Evolutionary conservation across 2,329 filamentous ascomycete genomes (phyloP).

Genomic region (Boeremia lycopersici): DNA sequence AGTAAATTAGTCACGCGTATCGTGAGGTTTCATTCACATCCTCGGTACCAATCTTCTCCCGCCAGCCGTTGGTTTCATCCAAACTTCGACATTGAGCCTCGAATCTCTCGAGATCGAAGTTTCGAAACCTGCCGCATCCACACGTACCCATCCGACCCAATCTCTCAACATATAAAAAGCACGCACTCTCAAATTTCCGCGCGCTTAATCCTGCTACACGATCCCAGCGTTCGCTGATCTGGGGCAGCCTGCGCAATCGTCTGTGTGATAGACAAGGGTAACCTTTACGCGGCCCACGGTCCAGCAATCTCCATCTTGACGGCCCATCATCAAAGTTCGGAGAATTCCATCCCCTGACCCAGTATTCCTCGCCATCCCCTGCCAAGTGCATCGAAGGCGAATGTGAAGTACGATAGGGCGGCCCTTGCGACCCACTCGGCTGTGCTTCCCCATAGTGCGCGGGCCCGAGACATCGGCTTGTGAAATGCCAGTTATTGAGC

Average conservation of each 20-base stretch:
- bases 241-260: constrained; percentile 4
- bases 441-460: constrained; percentile 6
- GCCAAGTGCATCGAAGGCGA: not conserved
- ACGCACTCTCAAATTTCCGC: constrained; percentile 1
- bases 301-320: not conserved
- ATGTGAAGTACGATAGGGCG: not conserved
- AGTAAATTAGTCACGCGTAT: not conserved
- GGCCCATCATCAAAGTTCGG: constrained; percentile 2
- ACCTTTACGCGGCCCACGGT: not conserved
- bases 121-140: not conserved
- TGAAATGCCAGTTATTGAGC: not conserved
- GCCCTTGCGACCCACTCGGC: constrained; percentile 2
- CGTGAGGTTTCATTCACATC: constrained; percentile 4
- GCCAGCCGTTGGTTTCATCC: constrained; percentile 2
- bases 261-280: not conserved
- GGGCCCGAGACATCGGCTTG: not conserved
- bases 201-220: constrained; percentile 8
- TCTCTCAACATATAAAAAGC: not conserved
- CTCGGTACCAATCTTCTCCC: constrained; percentile 3
- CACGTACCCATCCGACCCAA: not conserved
- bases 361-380: not conserved
- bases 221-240: constrained; percentile 9
- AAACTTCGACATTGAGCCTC: constrained; percentile 5
- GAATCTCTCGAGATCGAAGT: not conserved
- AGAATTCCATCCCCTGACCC: constrained; percentile 9